Base-by-base conservation (phyloP, 1,284 basidiomycete genomes). In the Fereydounia khargensis region DNA sequence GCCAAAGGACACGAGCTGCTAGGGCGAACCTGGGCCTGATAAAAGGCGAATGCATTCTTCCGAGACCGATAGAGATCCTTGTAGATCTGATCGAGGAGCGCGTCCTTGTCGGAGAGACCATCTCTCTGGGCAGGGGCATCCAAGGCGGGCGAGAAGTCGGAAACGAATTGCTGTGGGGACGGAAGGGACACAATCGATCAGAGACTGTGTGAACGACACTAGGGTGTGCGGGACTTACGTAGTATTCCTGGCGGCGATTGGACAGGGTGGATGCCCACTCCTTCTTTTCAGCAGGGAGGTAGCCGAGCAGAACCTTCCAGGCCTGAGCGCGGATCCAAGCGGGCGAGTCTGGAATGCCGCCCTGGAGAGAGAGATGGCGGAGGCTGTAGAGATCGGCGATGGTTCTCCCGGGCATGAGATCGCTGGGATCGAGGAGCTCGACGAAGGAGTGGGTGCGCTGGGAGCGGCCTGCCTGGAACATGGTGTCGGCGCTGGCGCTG, bases 241-340 rank as follows among this genome's bases (percentile, higher is more conserved):
- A 64, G 47, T 75, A 75, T 9, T 74, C 68, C 16, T 39, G 50
- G 18, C 73, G 53, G 19, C 68, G 35, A 17, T 53, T 60, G 8
- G 47, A 43, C 6, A 72, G 34, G 2, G 54, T 60, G 6, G 42
- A 35, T 1, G 43, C 39, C 73, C 73, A 75, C 17, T 65, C 52
- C 17, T 48, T 46, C 55, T 73, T 72, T 16, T 73, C 70, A 19
- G 55, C 51, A 1, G 69, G 62, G 10, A 75, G 36, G 42, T 68
- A 72, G 24, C 61, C 65, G 13, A 75, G 47, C 3, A 75, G 44
- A 3, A 74, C 57, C 27, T 69, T 69, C 70, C 72, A 75, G 6
- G 70, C 64, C 42, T 70, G 67, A 2, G 73, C 47, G 22, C 73
- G 44, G 14, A 71, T 56, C 73, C 73, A 75, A 19, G 41, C 28